Base-by-base conservation (phyloP, 768 basidiomycete species). In the Leccinum uliginosum region DNA sequence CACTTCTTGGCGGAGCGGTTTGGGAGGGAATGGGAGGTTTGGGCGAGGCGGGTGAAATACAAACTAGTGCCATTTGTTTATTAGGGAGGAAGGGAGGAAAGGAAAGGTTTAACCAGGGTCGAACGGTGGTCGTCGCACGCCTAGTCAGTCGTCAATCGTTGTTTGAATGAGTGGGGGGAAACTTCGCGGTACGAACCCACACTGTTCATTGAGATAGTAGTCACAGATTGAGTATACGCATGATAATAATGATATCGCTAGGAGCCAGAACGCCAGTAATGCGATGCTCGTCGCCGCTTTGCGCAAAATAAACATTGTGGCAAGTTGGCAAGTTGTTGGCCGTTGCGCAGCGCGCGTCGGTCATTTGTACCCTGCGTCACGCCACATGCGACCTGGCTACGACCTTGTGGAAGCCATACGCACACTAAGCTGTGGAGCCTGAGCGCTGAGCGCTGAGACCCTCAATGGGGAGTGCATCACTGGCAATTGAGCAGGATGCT, bases 21-120 rank as follows among this genome's bases (percentile, higher is more conserved):
- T 40, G 62, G 66, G 2, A 45, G 23, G 15, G 64, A 62, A 29
- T 69, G 69, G 65, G 55, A 59, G 15, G 17, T 10, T 9, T 69
- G 66, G 62, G 63, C 62, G 6, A n/a, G 24, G 32, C 50, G 51
- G 12, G 62, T 64, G 7, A 54, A 23, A 44, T 57, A 62, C 17
- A 55, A 24, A 10, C 48, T 63, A 1, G 27, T 62, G 0, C 62
- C 60, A 2, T 57, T 38, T 6, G 14, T 62, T 8, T 61, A 43
- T 6, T 61, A 48, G 17, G 17, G 12, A 32, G 17, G 29, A 17
- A 32, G 21, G 43, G 12, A 19, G 17, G 29, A 17, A 32, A 12
- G 43, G 12, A 19, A 15, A 17, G 15, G 17, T 35, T 35, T 17
- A 17, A 7, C 35, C 0, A 8, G 35, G 17, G 35, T 38, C 0